These are phyloP conservation scores for Clausena lansium DNA, from an alignment of 345 rosid species.

Conservation along the genomic window DNA sequence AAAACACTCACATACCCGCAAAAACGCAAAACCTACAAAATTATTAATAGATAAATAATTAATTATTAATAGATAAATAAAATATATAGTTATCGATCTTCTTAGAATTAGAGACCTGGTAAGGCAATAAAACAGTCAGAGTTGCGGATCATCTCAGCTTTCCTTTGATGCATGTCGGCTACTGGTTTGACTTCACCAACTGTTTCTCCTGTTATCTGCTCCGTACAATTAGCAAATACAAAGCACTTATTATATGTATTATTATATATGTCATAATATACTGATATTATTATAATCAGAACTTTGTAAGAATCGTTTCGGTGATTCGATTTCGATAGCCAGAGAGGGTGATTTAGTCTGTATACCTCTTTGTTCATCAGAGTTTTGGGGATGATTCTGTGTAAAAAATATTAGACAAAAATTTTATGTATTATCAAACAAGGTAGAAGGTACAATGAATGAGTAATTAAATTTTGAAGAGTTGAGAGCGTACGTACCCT, in stretches of 20 bases:
- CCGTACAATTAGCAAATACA: neutral
- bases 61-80: neutral
- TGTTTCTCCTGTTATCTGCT: constrained; percentile 65
- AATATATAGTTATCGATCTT: neutral
- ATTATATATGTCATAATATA: no score
- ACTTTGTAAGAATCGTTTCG: no score
- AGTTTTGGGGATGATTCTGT: constrained; percentile 82
- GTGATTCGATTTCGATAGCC: no score
- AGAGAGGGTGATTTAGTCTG: no score
- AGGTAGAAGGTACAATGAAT: neutral
- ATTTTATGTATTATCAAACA: neutral
- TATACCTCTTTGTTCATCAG: constrained; percentile 87
- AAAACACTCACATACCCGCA: neutral
- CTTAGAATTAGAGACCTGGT: constrained; percentile 35
- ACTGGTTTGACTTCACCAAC: constrained; percentile 58
- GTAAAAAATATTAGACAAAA: neutral
- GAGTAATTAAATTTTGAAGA: neutral
- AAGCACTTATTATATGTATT: neutral
- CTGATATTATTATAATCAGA: no score
- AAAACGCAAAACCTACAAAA: neutral
- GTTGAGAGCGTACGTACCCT: constrained; percentile 38
- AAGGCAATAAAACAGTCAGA: constrained; percentile 60
- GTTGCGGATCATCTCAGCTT: constrained; percentile 59
- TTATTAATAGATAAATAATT: neutral
- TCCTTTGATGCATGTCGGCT: constrained; percentile 63